phyloP scores from a whole-genome alignment of 352 stramenopile species.

The Blastocystis sp. region DNA sequence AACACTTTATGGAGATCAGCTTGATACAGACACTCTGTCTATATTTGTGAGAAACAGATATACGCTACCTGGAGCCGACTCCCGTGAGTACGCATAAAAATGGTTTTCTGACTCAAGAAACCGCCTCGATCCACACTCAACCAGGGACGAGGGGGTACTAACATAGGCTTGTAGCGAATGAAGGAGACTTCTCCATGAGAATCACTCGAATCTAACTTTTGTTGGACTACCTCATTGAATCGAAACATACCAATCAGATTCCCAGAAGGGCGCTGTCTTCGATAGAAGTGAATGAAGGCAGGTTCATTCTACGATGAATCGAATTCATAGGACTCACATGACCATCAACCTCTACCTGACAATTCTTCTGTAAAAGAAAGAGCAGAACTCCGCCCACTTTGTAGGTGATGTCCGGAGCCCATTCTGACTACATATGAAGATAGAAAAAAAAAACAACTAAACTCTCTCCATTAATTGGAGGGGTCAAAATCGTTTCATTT shows the following conservation, averaged over 20 bases:
- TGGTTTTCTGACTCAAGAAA: conserved; percentile 85
- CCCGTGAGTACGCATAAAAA: conserved; percentile 84
- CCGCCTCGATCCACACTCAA: conserved; percentile 81
- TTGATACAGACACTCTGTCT: conserved; percentile 60
- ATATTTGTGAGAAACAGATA: background rate
- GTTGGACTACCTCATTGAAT: conserved; percentile 70
- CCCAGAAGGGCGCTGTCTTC: conserved; percentile 32
- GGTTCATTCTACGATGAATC: conserved; percentile 71
- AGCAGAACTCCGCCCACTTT: conserved; percentile 76
- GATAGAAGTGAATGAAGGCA: conserved; percentile 71
- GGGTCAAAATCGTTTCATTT: conserved; percentile 20
- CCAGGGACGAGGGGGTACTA: conserved; percentile 89
- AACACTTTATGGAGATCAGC: conserved; percentile 54
- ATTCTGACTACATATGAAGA: background rate
- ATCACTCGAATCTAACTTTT: conserved; percentile 72
- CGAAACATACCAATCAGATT: conserved; percentile 63
- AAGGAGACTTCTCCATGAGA: conserved; percentile 79
- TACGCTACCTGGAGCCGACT: conserved; percentile 75
- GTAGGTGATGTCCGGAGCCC: conserved; percentile 58
- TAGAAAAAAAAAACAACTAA: background rate
- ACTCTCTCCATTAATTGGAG: background rate
- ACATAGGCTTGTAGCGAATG: conserved; percentile 88
- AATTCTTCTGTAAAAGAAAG: conserved; percentile 79
- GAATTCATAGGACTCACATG: conserved; percentile 70
- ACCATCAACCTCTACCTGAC: conserved; percentile 70